Base-by-base conservation (phyloP, 1,284 basidiomycete species). In the Papiliotrema nemorosa region DNA sequence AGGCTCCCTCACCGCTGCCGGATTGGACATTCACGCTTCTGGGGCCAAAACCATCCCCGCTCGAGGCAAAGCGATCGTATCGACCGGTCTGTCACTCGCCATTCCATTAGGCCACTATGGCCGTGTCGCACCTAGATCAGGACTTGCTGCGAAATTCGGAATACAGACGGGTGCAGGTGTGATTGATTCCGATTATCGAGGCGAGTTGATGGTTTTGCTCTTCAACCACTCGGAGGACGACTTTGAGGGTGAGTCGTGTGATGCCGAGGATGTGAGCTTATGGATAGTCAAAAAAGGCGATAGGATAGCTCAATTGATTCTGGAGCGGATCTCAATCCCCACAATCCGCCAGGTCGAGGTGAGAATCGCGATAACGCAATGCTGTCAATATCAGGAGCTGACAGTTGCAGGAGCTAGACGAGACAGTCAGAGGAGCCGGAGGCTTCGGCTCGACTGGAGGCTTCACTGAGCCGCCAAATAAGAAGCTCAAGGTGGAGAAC, bases 151-250 rank as follows among this genome's bases (percentile, higher is more conserved):
- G 24, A 98, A 98, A 73, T 92, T 90, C 75, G 90, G 91, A 81
- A 97, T 98, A 55, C 88, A 96, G 70, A 93, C 90, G 0, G 94
- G 94, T 1, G 96, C 94, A 5, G 94, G 94, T 31, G 94, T 98
- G 18, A 84, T 98, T 52, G 96, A 98, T 61, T 87, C 89, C 12
- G 94, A 98, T 72, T 98, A 98, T 74, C 82, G 96, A 34, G 94
- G 96, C 4, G 78, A 85, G 7, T 82, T 98, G 49, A 92, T 88
- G 69, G 90, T 97, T n/a, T 79, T 98, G 24, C 80, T 98, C 33
- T 97, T 94, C 82, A 98, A 98, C 72, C 82, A 87, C 52, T 86
- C 86, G 0, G 88, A 93, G 63, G 77, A 82, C 55, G 90, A 96
- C 66, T 97, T 97, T 67, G 77, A 87, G 73, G 84, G 91, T 88